A percentile compares a stretch with the other conserved stretches of the same genome.
Evolutionary conservation across 2,329 filamentous ascomycete species (phyloP).

Genomic region (Epichloe brachyelytri): DNA sequence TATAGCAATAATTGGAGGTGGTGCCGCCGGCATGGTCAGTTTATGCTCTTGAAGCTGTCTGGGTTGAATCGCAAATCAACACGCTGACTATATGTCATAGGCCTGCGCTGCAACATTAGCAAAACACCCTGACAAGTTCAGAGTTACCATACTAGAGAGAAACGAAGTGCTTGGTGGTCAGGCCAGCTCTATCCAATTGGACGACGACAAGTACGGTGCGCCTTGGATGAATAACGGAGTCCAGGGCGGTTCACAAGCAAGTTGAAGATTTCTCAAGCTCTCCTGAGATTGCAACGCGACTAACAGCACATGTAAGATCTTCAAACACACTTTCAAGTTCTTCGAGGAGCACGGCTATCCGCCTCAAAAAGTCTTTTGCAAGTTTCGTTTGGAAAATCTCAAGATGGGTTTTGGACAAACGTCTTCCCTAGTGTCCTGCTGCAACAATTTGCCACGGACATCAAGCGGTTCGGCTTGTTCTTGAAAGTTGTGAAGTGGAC

Average conservation of each 20-base stretch:
- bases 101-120: slow-evolving; percentile 54
- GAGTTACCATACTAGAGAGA: slow-evolving; percentile 49
- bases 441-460: slow-evolving; percentile 40
- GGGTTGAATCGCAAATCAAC: neutral
- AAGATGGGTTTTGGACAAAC: slow-evolving; percentile 51
- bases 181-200: slow-evolving; percentile 45
- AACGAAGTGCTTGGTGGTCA: slow-evolving; percentile 47
- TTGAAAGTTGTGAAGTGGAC: slow-evolving; percentile 45
- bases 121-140: slow-evolving; percentile 51
- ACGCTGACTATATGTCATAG: slow-evolving; percentile 17
- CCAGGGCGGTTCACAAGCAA: slow-evolving; percentile 39
- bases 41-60: neutral
- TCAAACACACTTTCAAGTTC: slow-evolving; percentile 55
- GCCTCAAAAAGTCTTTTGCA: slow-evolving; percentile 45
- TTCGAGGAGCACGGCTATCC: slow-evolving; percentile 43
- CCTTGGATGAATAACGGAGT: slow-evolving; percentile 52
- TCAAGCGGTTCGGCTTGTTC: slow-evolving; percentile 41
- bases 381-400: slow-evolving; percentile 48
- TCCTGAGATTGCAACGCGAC: neutral
- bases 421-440: slow-evolving; percentile 49
- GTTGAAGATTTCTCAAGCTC: neutral
- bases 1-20: slow-evolving; percentile 47
- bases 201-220: slow-evolving; percentile 42
- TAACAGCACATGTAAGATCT: slow-evolving; percentile 32
- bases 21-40: slow-evolving; percentile 46